These are phyloP conservation scores for Colletotrichum musicola DNA, from an alignment of 2,329 filamentous ascomycete species.

Conservation along the genomic window DNA sequence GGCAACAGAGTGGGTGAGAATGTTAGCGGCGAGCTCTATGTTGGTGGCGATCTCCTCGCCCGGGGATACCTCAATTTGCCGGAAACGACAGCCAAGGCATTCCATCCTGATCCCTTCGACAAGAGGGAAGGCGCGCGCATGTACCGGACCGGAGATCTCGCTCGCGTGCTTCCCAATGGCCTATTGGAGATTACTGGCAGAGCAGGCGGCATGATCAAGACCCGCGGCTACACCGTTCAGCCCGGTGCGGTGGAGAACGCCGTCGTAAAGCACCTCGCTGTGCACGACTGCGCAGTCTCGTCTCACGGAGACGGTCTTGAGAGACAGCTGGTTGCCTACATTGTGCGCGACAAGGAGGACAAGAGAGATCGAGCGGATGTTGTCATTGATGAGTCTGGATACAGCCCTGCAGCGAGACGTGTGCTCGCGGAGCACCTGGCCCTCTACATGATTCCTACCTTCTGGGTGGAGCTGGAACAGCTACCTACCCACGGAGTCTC, in stretches of 20 bases:
- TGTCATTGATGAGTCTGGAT: constrained; percentile 77
- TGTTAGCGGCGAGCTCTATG: constrained; percentile 77
- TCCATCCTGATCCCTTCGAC: constrained; percentile 75
- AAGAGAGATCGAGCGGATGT: constrained; percentile 69
- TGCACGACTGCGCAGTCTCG: constrained; percentile 78
- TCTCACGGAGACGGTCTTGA: constrained; percentile 83
- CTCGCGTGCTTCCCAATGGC: constrained; percentile 75
- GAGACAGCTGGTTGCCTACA: constrained; percentile 80
- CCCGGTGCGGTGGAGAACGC: constrained; percentile 82
- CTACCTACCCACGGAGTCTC: constrained; percentile 83
- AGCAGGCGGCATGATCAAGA: constrained; percentile 84
- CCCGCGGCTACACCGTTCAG: constrained; percentile 82
- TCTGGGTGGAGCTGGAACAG: constrained; percentile 80
- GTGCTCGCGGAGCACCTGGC: constrained; percentile 76
- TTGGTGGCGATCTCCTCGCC: constrained; percentile 80
- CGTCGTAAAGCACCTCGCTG: constrained; percentile 77
- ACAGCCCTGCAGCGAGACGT: constrained; percentile 77
- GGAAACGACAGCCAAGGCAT: constrained; percentile 80
- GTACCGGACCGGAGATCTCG: constrained; percentile 81
- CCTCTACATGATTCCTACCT: constrained; percentile 84
- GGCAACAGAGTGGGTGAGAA: constrained; percentile 74
- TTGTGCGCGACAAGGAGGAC: constrained; percentile 75
- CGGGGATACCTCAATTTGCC: constrained; percentile 84
- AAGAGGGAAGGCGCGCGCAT: constrained; percentile 71
- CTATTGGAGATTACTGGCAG: constrained; percentile 81